Conservation (phyloP, 2,329 filamentous ascomycete genomes). For the Fusarium sublunatum region DNA sequence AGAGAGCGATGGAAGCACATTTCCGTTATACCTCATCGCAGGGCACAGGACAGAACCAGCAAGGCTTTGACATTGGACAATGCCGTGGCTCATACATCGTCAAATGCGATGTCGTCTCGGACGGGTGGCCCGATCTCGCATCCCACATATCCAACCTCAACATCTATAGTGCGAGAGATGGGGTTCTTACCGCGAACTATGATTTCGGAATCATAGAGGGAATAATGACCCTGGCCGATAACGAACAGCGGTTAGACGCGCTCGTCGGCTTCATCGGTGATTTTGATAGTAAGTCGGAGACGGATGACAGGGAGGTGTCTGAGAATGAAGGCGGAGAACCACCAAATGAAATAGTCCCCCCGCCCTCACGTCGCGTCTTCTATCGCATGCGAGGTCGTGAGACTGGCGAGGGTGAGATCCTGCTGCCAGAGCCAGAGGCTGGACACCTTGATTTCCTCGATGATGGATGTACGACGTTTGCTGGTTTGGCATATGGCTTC, state of each 20-base stretch:
- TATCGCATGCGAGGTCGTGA: slow-evolving; percentile 17
- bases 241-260: slow-evolving; percentile 7
- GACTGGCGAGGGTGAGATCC: slow-evolving; percentile 15
- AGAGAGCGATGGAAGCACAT: slow-evolving; percentile 8
- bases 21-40: not conserved
- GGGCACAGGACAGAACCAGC: no score
- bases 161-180: not conserved
- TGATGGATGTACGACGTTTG: slow-evolving; percentile 5
- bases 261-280: not conserved
- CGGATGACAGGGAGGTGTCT: not conserved
- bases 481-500: slow-evolving; percentile 11
- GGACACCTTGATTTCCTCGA: slow-evolving; percentile 20
- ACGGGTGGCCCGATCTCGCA: slow-evolving; percentile 1
- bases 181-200: slow-evolving; percentile 1
- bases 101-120: slow-evolving; percentile 1
- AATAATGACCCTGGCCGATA: slow-evolving; percentile 11
- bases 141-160: slow-evolving; percentile 12
- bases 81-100: slow-evolving; percentile 23
- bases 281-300: not conserved
- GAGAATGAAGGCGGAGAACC: not conserved
- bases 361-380: slow-evolving; percentile 13
- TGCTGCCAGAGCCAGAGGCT: not conserved
- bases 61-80: slow-evolving; percentile 4
- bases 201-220: slow-evolving; percentile 20
- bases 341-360: slow-evolving; percentile 1